These are phyloP conservation scores for Bretschneidera sinensis DNA, from an alignment of 345 rosid species.

Conservation along the genomic window DNA sequence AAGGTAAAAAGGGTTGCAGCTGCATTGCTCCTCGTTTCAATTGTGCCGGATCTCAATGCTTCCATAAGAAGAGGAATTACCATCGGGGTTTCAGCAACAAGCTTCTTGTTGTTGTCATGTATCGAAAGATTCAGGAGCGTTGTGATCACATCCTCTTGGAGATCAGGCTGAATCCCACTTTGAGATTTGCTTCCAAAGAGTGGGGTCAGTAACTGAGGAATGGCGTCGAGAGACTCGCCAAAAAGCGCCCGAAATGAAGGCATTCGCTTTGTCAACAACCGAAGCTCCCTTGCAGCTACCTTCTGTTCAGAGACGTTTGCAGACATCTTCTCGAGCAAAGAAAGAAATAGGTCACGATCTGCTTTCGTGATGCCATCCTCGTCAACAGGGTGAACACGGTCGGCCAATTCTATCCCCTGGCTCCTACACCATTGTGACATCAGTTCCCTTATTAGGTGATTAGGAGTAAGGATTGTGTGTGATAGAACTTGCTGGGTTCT, in stretches of 20 bases:
- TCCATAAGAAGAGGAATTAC: slow-evolving; percentile 77
- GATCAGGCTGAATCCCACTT: slow-evolving; percentile 38
- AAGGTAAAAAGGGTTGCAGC: slow-evolving; percentile 90
- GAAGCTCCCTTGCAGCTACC: slow-evolving; percentile 76
- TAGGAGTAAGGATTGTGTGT: slow-evolving; percentile 63
- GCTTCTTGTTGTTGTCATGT: slow-evolving; percentile 89
- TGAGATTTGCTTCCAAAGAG: slow-evolving; percentile 34
- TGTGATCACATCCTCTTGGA: slow-evolving; percentile 91
- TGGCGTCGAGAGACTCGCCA: slow-evolving; percentile 52
- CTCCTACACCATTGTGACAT: slow-evolving; percentile 76
- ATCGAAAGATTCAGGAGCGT: slow-evolving; percentile 82
- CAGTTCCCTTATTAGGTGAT: slow-evolving; percentile 68
- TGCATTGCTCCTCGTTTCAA: slow-evolving; percentile 80
- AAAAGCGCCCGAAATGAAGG: slow-evolving; percentile 78
- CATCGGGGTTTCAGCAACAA: slow-evolving; percentile 68
- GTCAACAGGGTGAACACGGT: slow-evolving; percentile 27
- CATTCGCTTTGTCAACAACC: slow-evolving; percentile 57
- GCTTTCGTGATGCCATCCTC: slow-evolving; percentile 54
- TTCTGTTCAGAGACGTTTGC: slow-evolving; percentile 50
- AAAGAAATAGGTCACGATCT: slow-evolving; percentile 53
- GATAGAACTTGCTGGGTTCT: slow-evolving; percentile 79
- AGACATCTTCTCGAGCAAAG: slow-evolving; percentile 63
- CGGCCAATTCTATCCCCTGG: slow-evolving; percentile 48
- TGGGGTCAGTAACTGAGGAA: slow-evolving; percentile 60
- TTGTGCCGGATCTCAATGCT: slow-evolving; percentile 58